These are phyloP conservation scores for Toxicodendron radicans DNA, from an alignment of 345 rosid genomes.

Conservation along the genomic window DNA sequence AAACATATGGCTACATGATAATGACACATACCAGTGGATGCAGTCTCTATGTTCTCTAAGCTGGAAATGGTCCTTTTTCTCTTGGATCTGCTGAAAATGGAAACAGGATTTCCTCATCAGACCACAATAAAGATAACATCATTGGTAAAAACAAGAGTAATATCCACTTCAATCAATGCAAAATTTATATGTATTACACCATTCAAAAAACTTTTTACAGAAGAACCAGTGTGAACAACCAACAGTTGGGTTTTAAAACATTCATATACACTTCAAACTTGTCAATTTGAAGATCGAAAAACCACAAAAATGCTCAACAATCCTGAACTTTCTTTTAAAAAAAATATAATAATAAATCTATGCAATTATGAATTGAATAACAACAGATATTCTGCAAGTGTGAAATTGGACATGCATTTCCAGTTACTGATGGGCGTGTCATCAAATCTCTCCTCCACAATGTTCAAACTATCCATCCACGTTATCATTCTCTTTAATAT, in stretches of 20 bases:
- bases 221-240: background rate
- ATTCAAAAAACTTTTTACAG: background rate
- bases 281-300: background rate
- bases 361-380: background rate
- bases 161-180: background rate
- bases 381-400: background rate
- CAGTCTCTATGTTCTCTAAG: constrained; percentile 44
- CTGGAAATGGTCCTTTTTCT: constrained; percentile 50
- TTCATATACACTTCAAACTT: background rate
- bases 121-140: background rate
- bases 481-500: background rate
- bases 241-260: too few relatives aligned
- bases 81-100: constrained; percentile 51
- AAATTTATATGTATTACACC: too few relatives aligned
- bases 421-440: too few relatives aligned
- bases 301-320: background rate
- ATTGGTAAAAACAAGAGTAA: background rate
- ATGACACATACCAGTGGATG: constrained; percentile 33
- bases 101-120: background rate
- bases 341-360: too few relatives aligned
- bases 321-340: background rate
- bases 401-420: background rate
- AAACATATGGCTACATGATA: too few relatives aligned
- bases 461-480: too few relatives aligned
- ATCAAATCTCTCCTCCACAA: too few relatives aligned